These are phyloP conservation scores for Pelagophyceae sp. DNA, from an alignment of 352 stramenopile genomes.

Conservation along the genomic window DNA sequence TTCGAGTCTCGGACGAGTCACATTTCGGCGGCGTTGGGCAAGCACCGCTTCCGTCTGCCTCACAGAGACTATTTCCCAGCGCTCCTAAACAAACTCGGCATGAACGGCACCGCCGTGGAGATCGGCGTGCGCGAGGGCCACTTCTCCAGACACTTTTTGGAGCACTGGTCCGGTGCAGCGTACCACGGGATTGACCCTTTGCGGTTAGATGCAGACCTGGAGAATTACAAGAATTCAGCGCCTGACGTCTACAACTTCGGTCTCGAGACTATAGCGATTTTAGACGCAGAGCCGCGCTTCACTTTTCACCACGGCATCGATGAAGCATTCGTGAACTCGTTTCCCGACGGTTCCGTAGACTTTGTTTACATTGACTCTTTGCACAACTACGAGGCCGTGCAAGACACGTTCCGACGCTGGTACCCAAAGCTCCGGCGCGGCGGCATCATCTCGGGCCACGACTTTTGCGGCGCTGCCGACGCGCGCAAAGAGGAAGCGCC, in stretches of 20 bases:
- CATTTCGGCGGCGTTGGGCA: neutral
- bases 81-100: neutral
- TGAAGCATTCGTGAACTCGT: neutral
- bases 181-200: slow-evolving; percentile 1
- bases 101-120: slow-evolving; percentile 12
- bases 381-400: slow-evolving; percentile 2
- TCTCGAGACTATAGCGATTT: neutral
- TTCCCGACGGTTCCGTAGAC: neutral
- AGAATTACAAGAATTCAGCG: neutral
- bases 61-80: neutral
- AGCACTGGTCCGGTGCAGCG: neutral
- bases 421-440: neutral
- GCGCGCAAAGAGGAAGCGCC: neutral
- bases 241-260: neutral
- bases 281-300: neutral
- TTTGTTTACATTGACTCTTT: neutral
- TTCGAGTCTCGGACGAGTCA: neutral
- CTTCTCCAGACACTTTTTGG: neutral
- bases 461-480: neutral
- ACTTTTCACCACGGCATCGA: neutral
- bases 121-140: slow-evolving; percentile 13
- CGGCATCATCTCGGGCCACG: slow-evolving; percentile 9
- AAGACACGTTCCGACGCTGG: neutral
- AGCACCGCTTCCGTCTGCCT: slow-evolving; percentile 6
- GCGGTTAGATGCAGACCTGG: neutral